Conservation (phyloP, 768 basidiomycete genomes). For the Pisolithus orientalis region DNA sequence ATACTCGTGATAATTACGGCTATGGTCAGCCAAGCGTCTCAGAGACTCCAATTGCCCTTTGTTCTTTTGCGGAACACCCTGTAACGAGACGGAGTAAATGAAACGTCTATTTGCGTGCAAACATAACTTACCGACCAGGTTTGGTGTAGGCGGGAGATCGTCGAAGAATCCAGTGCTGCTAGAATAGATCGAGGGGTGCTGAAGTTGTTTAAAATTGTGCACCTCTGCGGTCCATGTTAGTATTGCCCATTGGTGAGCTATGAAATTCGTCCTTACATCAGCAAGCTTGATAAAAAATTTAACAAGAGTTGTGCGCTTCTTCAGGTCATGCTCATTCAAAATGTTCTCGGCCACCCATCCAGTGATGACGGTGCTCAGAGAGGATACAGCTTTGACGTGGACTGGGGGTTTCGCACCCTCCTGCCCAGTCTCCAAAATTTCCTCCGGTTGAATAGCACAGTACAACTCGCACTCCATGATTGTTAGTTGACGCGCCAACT, state of each 20-base stretch:
- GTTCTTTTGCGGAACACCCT: constrained; percentile 86
- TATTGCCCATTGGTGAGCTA: not conserved
- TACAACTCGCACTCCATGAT: constrained; percentile 90
- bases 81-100: constrained; percentile 1
- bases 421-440: constrained; percentile 80
- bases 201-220: constrained; percentile 77
- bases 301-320: constrained; percentile 69
- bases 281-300: constrained; percentile 94
- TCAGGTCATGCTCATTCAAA: constrained; percentile 82
- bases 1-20: constrained; percentile 88
- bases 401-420: constrained; percentile 55
- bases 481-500: constrained; percentile 90
- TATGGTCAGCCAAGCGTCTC: constrained; percentile 84
- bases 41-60: constrained; percentile 71
- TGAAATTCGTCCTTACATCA: constrained; percentile 51
- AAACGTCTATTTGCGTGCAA: not conserved
- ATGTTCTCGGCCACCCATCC: constrained; percentile 97
- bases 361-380: constrained; percentile 87
- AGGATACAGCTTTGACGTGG: constrained; percentile 79
- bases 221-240: constrained; percentile 51
- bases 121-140: constrained; percentile 80
- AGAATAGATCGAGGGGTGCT: constrained; percentile 90
- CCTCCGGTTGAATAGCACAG: constrained; percentile 79
- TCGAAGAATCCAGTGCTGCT: constrained; percentile 93
- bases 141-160: constrained; percentile 84